These are phyloP conservation scores for Kluyveromyces sp. DNA, from an alignment of 1,139 yeast species.

Conservation along the genomic window DNA sequence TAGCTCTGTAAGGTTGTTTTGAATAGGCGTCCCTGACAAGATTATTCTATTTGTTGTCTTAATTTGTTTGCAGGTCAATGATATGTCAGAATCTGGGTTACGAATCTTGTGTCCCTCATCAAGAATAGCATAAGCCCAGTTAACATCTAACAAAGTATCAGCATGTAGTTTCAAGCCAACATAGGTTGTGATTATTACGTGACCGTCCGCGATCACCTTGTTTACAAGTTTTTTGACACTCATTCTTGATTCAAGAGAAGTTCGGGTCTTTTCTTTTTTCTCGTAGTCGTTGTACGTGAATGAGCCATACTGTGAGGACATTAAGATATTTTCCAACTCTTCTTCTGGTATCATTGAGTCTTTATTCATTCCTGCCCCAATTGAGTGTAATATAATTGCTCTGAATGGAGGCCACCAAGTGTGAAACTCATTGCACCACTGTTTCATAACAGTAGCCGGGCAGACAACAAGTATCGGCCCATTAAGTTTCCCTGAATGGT, in stretches of 20 bases:
- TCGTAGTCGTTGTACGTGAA: slow-evolving; percentile 33
- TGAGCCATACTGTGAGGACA: slow-evolving; percentile 42
- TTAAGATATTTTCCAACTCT: slow-evolving; percentile 35
- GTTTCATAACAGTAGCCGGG: slow-evolving; percentile 93
- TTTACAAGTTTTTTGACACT: slow-evolving; percentile 30
- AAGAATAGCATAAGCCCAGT: slow-evolving; percentile 86
- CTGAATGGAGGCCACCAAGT: slow-evolving; percentile 98
- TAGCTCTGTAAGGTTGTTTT: slow-evolving; percentile 79
- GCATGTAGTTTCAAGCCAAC: slow-evolving; percentile 82
- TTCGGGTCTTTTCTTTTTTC: slow-evolving; percentile 22
- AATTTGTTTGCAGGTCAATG: slow-evolving; percentile 76
- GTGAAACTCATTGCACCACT: slow-evolving; percentile 94
- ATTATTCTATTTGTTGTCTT: slow-evolving; percentile 78
- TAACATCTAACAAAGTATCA: slow-evolving; percentile 53
- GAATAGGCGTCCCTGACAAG: slow-evolving; percentile 93
- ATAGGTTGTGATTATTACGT: slow-evolving; percentile 83
- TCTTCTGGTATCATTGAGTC: slow-evolving; percentile 39
- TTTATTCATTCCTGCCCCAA: slow-evolving; percentile 77
- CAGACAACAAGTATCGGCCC: slow-evolving; percentile 85
- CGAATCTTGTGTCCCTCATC: slow-evolving; percentile 97
- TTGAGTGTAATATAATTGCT: slow-evolving; percentile 80
- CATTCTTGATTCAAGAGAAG: slow-evolving; percentile 24
- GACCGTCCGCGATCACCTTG: slow-evolving; percentile 47
- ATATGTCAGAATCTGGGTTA: slow-evolving; percentile 86
- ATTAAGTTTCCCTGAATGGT: slow-evolving; percentile 65